phyloP scores from a whole-genome alignment of 2,329 filamentous ascomycete species.

The Fusarium bactridioides region DNA sequence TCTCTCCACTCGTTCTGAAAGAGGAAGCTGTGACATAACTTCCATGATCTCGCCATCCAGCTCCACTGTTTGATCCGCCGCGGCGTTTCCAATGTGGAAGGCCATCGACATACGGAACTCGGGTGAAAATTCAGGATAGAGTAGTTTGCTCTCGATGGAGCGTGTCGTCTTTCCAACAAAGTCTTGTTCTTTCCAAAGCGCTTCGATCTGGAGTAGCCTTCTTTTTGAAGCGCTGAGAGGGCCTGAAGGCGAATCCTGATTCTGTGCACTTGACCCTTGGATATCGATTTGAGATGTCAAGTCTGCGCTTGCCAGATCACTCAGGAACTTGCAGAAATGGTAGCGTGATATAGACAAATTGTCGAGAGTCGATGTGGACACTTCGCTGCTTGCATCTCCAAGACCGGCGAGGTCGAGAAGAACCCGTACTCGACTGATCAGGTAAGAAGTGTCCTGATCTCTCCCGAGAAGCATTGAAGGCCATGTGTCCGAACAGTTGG shows the following conservation, averaged over 20 bases:
- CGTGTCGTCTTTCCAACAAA: constrained; percentile 40
- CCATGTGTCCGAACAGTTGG: constrained; percentile 39
- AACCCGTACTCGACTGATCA: constrained; percentile 45
- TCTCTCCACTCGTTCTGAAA: neutral
- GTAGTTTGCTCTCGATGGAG: constrained; percentile 48
- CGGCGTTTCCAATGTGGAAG: constrained; percentile 36
- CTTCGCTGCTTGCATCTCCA: neutral
- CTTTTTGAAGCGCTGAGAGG: constrained; percentile 28
- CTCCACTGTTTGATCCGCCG: constrained; percentile 29
- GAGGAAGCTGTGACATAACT: constrained; percentile 8
- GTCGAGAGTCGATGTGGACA: constrained; percentile 25
- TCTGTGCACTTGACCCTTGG: neutral
- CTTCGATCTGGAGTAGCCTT: constrained; percentile 46
- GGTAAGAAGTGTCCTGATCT: constrained; percentile 34
- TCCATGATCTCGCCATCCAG: constrained; percentile 36
- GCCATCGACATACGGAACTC: constrained; percentile 45
- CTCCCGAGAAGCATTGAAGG: constrained; percentile 35
- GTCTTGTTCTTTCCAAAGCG: constrained; percentile 45
- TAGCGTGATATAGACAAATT: constrained; percentile 40
- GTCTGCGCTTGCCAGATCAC: constrained; percentile 27
- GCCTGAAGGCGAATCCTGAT: neutral
- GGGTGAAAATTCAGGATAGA: constrained; percentile 42
- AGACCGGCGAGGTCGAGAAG: constrained; percentile 51
- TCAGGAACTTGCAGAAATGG: constrained; percentile 36
- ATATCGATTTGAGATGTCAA: constrained; percentile 8